Evolutionary conservation across 2,329 filamentous ascomycete species (phyloP).

Genomic region (Fusarium kyushuense): DNA sequence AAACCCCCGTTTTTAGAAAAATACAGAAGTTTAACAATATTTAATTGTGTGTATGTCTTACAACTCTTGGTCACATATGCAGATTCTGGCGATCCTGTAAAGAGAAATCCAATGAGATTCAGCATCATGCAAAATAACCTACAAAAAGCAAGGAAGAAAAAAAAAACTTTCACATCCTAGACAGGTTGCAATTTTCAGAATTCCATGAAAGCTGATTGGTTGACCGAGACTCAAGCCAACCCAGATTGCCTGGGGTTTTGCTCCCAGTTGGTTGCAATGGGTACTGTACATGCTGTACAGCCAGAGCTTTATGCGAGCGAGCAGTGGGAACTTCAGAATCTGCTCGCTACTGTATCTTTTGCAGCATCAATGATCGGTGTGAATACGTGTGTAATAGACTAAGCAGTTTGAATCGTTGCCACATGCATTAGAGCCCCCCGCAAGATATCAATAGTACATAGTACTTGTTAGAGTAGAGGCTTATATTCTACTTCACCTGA

Average conservation of each 20-base stretch:
- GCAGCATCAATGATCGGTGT: slow-evolving; percentile 36
- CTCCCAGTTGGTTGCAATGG: slow-evolving; percentile 24
- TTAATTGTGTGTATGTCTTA: slow-evolving; percentile 3
- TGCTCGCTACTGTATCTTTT: slow-evolving; percentile 14
- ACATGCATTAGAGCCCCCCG: slow-evolving; percentile 30
- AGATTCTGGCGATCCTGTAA: slow-evolving; percentile 7
- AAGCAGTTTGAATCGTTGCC: slow-evolving; percentile 30
- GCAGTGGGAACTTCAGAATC: slow-evolving; percentile 23
- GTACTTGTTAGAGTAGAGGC: slow-evolving; percentile 9
- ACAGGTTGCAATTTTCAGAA: slow-evolving; percentile 28
- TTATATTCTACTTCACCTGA: slow-evolving; percentile 22
- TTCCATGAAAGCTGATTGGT: slow-evolving; percentile 39
- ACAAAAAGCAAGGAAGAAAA: slow-evolving; percentile 30
- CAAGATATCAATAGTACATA: background rate
- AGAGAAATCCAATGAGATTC: slow-evolving; percentile 19
- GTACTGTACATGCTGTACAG: background rate
- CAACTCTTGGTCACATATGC: slow-evolving; percentile 1
- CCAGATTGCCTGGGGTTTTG: slow-evolving; percentile 21
- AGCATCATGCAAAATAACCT: background rate
- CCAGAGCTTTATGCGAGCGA: slow-evolving; percentile 20
- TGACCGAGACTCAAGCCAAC: slow-evolving; percentile 17
- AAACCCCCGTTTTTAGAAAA: slow-evolving; percentile 15
- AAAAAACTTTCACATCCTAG: slow-evolving; percentile 31
- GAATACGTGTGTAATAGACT: slow-evolving; percentile 36
- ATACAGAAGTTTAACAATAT: background rate